Evolutionary conservation across 2,329 filamentous ascomycete genomes (phyloP), one percentile per base, ranked within the genome.

Genomic region (Leptographium radiaticola): DNA sequence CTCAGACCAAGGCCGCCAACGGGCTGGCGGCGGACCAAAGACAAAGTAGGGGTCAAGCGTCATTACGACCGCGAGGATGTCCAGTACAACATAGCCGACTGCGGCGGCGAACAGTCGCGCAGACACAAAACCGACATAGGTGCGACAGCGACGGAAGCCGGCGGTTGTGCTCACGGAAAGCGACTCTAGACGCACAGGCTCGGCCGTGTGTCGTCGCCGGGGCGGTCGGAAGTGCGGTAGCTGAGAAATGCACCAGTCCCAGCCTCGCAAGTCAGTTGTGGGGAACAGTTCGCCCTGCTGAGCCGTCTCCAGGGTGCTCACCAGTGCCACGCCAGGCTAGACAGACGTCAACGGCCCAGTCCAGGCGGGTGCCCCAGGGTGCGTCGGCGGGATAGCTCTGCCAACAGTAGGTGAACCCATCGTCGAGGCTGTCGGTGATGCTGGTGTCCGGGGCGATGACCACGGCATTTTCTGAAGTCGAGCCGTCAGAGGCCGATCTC

Each of bases 31-130:
- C 1, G 73, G 69, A 1, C 80, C 75, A 30, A 78, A 63, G 55
- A 81, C 62, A 67, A 90, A 95, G 70, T 91, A 95, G 0, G 85
- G 83, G 62, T 97, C 91, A 52, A 79, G 77, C 60, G 84, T 81
- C 71, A 88, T 83, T 57, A 81, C 58, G 2, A 82, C 75, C 62
- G 86, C 86, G 52, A 87, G 66, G 8, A 81, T 55, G 66, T 96
- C 91, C 10, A 95, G 70, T 9, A 78, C 57, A 13, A 93, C 58
- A 63, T 87, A 93, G 58, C 74, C 72, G 40, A 75, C 54, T 2
- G 79, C 53, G n/a, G 84, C 68, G 7, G 63, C 70, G 10, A 66
- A 54, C 12, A 81, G 56, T 31, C 73, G 72, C 16, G 63, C 60
- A 53, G 67, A 65, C 43, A 83, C 54, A 45, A 84, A 74, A 4